A percentile compares a stretch with the other conserved stretches of the same genome.
Evolutionary conservation across 2,329 filamentous ascomycete species (phyloP).

Genomic region (Teratosphaeriaceae sp.): DNA sequence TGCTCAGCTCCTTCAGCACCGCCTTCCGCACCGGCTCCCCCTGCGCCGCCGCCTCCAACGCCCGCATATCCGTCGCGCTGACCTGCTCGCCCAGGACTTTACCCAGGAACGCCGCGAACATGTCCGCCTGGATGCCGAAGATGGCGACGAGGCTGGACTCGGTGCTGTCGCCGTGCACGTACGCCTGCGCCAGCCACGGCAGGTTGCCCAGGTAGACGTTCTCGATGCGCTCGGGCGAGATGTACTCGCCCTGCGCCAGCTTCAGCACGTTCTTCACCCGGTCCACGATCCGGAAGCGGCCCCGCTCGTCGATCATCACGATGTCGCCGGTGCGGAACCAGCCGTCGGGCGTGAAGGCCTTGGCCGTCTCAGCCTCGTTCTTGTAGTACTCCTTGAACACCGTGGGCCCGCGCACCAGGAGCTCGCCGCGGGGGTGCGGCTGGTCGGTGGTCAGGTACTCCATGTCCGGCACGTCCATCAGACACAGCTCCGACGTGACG

Average conservation of each 20-base stretch:
- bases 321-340: constrained; percentile 99
- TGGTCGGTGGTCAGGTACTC: constrained; percentile 85
- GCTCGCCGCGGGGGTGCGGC: constrained; percentile 82
- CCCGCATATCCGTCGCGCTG: constrained; percentile 56
- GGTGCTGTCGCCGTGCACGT: constrained; percentile 82
- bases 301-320: constrained; percentile 72
- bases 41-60: constrained; percentile 58
- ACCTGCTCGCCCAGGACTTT: constrained; percentile 64
- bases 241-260: constrained; percentile 94
- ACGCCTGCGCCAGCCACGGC: constrained; percentile 70
- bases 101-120: constrained; percentile 74
- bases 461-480: constrained; percentile 86
- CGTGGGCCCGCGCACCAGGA: constrained; percentile 73
- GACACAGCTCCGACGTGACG: constrained; percentile 64
- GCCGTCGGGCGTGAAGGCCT: constrained; percentile 75
- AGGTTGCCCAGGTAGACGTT: constrained; percentile 84
- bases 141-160: constrained; percentile 78
- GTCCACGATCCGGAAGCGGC: constrained; percentile 89
- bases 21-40: constrained; percentile 67
- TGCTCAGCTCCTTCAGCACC: constrained; percentile 71
- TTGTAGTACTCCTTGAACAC: constrained; percentile 86
- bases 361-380: constrained; percentile 79
- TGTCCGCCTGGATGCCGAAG: constrained; percentile 79
- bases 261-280: constrained; percentile 99
- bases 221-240: constrained; percentile 94